A percentile compares a stretch with the other conserved stretches of the same genome.
These are phyloP conservation scores for Herpetomonas muscarum DNA, from an alignment of 208 protist genomes.

Conservation along the genomic window DNA sequence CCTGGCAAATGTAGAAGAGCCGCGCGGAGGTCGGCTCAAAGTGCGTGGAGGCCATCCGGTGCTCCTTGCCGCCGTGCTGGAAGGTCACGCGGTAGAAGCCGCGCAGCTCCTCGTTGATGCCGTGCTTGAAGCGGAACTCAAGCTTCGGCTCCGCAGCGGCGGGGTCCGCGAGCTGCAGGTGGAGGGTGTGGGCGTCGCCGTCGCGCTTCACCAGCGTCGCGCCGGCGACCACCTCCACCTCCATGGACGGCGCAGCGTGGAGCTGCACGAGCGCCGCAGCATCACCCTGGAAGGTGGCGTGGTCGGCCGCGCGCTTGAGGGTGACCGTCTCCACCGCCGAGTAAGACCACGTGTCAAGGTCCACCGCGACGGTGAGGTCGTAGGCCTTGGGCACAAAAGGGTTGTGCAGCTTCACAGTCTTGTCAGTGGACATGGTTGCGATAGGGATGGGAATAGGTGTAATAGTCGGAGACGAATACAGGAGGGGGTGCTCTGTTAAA, in stretches of 20 bases:
- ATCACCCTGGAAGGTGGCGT: constrained; percentile 15
- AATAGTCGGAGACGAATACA: no score
- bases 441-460: no score
- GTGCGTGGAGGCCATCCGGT: constrained; percentile 93
- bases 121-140: constrained; percentile 70
- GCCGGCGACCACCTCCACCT: constrained; percentile 40
- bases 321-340: constrained; percentile 55
- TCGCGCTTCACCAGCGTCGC: constrained; percentile 62
- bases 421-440: constrained; percentile 6
- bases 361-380: constrained; percentile 54
- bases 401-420: constrained; percentile 67
- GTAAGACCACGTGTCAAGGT: constrained; percentile 75
- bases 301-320: constrained; percentile 31
- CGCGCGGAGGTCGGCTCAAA: constrained; percentile 95
- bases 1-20: constrained; percentile 95
- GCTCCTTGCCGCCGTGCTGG: constrained; percentile 60
- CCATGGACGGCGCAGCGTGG: constrained; percentile 59
- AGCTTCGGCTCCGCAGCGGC: constrained; percentile 54
- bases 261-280: constrained; percentile 33
- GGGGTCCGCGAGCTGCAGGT: constrained; percentile 26
- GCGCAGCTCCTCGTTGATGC: constrained; percentile 86
- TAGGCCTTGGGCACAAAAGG: constrained; percentile 71
- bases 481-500: no score
- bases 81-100: constrained; percentile 89
- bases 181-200: constrained; percentile 25